Base-by-base conservation (phyloP, 1,139 yeast species). In the Suhomyces wounanorum region DNA sequence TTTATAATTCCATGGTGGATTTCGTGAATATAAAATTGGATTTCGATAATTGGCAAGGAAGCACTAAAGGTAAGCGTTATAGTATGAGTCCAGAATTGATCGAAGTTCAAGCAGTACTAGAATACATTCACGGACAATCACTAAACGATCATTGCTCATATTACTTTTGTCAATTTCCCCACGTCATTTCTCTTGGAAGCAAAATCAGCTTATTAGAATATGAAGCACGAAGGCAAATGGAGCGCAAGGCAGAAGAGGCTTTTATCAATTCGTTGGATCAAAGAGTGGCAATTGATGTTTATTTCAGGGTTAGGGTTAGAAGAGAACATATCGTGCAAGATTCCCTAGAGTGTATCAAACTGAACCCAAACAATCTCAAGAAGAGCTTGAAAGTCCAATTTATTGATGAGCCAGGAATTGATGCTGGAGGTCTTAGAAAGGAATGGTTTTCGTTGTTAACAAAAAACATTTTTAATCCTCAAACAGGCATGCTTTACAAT, bases 361-460 rank as follows among this genome's bases (percentile, higher is more conserved):
- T 68, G 10, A 82, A 85, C 59, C 82, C 79, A 43, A 67, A 69
- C 11, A 90, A 89, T 59, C 73, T 92, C 54, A 85, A 87, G 61
- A 92, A 91, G 63, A 81, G 90, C 2, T 68, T 92, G 28, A 77
- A 83, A 55, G 87, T 94, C 11, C 92, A 88, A 59, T 94, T 94
- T 65, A 67, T 86, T 3, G 85, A 85, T 49, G 98, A 94, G 62
- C 95, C 94, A 0, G 98, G 98, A 0, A 79, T 92, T 21, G 99
- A 94, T 71, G 97, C 91, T 0, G 99, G 98, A 1, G 99, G 99
- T 0, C 74, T 92, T 53, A 82, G 85, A 57, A 92, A 91, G 63
- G 98, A 94, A 63, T 94, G 98, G 98, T 92, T 94, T 66, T 72
- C 84, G 46, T 67, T 91, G 31, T 70, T 94, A 40, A 84, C 89